Base-by-base conservation (phyloP, 2,329 filamentous ascomycete species). In the Paradendryphiella salina region DNA sequence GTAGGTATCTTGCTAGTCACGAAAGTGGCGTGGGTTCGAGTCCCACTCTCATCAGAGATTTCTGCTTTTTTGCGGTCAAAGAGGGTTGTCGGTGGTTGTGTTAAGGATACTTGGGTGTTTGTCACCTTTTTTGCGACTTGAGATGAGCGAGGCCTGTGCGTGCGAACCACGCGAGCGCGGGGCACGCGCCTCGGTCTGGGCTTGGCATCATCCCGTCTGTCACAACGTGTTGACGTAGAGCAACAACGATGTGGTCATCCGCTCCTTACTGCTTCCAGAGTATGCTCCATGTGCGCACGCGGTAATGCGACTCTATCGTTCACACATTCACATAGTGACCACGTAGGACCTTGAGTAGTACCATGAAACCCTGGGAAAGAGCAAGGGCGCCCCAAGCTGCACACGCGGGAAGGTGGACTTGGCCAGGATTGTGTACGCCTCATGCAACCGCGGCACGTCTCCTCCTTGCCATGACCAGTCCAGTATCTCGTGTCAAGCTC, bases 1-100 rank as follows among this genome's bases (percentile, higher is more conserved):
- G 69, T 69, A 26, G 23, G 23, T 26, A 26, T 26, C 23, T 26
- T 71, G 65, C 69, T 70, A 65, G 67, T 71, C 66, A 67, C 65
- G 69, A 67, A 70, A 71, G 63, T 68, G 65, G 69, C 70, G 70
- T 69, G 70, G 67, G 70, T 72, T 71, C 68, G 64, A 72, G 66
- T 73, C 70, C 67, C 68, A 69, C 67, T 71, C 69, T 70, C 65
- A 69, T 73, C 70, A n/a, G n/a, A n/a, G n/a, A n/a, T n/a, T n/a
- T n/a, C n/a, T n/a, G n/a, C n/a, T n/a, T n/a, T n/a, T n/a, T n/a
- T n/a, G n/a, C n/a, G n/a, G n/a, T n/a, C n/a, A n/a, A n/a, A n/a
- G n/a, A n/a, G n/a, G n/a, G 6, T 9, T 13, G n/a, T 21, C 7
- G 23, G 35, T 38, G 31, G 44, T 39, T 11, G 37, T 52, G 34